Evolutionary conservation across 2,329 filamentous ascomycete species (phyloP).

Genomic region (Fusarium paranaense): DNA sequence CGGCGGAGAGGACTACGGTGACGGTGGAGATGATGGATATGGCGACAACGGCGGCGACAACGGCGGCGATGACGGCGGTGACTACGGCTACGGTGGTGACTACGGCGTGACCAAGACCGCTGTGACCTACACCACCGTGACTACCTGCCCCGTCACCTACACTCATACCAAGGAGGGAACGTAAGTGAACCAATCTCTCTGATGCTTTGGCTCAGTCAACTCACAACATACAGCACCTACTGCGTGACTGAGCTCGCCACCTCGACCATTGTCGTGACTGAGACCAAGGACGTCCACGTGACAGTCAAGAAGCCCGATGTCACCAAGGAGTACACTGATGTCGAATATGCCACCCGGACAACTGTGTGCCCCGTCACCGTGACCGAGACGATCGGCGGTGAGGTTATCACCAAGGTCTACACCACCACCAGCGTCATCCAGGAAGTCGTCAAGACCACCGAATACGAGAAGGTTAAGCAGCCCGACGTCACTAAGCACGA

Average conservation of each 20-base stretch:
- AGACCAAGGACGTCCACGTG: slow-evolving; percentile 53
- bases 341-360: slow-evolving; percentile 57
- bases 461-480: slow-evolving; percentile 51
- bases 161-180: slow-evolving; percentile 55
- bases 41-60: slow-evolving; percentile 16
- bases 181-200: slow-evolving; percentile 46
- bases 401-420: slow-evolving; percentile 43
- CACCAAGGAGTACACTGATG: slow-evolving; percentile 48
- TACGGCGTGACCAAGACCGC: slow-evolving; percentile 34
- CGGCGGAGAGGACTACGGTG: not conserved
- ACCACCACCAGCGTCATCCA: slow-evolving; percentile 46
- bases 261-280: slow-evolving; percentile 57
- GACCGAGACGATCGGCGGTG: slow-evolving; percentile 49
- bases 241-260: slow-evolving; percentile 56
- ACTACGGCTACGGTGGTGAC: slow-evolving; percentile 1
- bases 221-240: slow-evolving; percentile 52
- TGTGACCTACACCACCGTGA: slow-evolving; percentile 56
- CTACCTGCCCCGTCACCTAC: slow-evolving; percentile 59
- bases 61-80: slow-evolving; percentile 1
- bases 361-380: slow-evolving; percentile 57
- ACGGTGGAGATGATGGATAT: slow-evolving; percentile 18
- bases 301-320: slow-evolving; percentile 49
- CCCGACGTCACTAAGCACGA: slow-evolving; percentile 52
- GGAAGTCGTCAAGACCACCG: slow-evolving; percentile 46
- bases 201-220: not conserved